Percentiles rank a stretch among this genome's conserved stretches.
phyloP scores from a whole-genome alignment of 202 grass and related monocot genomes.

The Digitaria exilis region DNA sequence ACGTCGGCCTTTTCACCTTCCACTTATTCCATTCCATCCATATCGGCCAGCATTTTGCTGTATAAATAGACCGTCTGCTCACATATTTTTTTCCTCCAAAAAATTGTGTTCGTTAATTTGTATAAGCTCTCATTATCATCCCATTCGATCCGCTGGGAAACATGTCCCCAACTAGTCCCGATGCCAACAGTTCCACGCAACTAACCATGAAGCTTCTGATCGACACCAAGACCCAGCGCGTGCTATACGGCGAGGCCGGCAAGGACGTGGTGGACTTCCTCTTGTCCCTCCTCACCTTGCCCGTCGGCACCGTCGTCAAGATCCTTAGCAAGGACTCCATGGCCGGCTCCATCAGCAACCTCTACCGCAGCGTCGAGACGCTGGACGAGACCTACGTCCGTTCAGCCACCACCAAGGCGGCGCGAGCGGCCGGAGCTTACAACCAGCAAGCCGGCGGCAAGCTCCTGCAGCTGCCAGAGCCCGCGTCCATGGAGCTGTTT shows the following conservation, averaged over 20 bases:
- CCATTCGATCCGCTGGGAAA: too few relatives aligned
- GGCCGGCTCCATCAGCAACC: conserved; percentile 35
- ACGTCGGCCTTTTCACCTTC: too few relatives aligned
- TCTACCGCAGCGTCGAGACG: conserved; percentile 35
- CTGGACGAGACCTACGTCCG: conserved; percentile 25
- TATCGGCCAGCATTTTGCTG: too few relatives aligned
- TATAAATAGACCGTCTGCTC: too few relatives aligned
- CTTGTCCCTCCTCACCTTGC: conserved; percentile 45
- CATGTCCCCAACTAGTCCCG: background rate
- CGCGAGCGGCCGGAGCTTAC: background rate
- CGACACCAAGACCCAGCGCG: conserved; percentile 28
- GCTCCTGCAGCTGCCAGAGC: background rate
- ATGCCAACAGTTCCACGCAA: fast-evolving
- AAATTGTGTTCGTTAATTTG: too few relatives aligned
- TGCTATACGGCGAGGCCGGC: conserved; percentile 48
- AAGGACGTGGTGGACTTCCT: conserved; percentile 64
- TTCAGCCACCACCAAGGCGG: background rate
- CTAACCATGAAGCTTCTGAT: conserved; percentile 49
- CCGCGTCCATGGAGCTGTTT: background rate
- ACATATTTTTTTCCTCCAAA: too few relatives aligned
- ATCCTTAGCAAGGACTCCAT: conserved; percentile 30
- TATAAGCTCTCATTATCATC: too few relatives aligned
- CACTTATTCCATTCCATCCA: too few relatives aligned
- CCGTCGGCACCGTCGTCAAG: background rate
- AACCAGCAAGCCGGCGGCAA: background rate